phyloP scores from a whole-genome alignment of 805 yeast genomes.

The Zygosaccharomyces rouxii region DNA sequence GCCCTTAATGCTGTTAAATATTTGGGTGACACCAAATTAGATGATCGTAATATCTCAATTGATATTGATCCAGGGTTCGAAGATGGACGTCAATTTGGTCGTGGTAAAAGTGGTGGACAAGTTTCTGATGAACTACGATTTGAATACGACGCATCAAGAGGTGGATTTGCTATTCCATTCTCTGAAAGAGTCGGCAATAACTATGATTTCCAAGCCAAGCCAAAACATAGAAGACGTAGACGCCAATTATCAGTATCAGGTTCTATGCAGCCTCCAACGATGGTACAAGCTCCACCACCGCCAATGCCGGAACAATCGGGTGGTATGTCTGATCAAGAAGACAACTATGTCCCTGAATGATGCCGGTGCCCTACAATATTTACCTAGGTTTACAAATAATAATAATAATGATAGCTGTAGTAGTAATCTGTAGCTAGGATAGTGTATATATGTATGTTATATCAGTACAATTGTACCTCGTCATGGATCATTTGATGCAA shows the following conservation, averaged over 20 bases:
- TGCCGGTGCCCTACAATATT: not conserved
- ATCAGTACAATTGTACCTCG: too few relatives aligned
- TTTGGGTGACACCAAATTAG: conserved; percentile 75
- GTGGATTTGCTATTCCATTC: conserved; percentile 42
- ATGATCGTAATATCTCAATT: conserved; percentile 74
- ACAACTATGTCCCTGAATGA: conserved; percentile 26
- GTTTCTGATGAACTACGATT: conserved; percentile 63
- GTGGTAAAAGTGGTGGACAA: conserved; percentile 93
- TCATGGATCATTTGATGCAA: too few relatives aligned
- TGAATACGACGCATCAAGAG: conserved; percentile 47
- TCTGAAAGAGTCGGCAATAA: conserved; percentile 30
- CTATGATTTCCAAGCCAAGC: conserved; percentile 3
- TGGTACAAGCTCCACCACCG: conserved; percentile 13
- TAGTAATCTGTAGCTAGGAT: not conserved
- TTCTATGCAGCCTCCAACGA: conserved; percentile 16
- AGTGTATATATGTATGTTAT: too few relatives aligned
- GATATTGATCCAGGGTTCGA: conserved; percentile 95
- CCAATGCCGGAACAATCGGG: conserved; percentile 11
- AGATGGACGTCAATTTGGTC: conserved; percentile 94
- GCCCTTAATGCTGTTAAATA: conserved; percentile 81
- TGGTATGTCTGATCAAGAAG: conserved; percentile 20
- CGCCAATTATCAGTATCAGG: conserved; percentile 6
- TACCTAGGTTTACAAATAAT: not conserved
- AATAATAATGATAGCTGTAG: not conserved
- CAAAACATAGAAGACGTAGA: conserved; percentile 11